Percentiles rank a stretch among this genome's conserved stretches.
Conservation (phyloP, 192 early-diverging fungal genomes). For the Coemansia sp. region DNA sequence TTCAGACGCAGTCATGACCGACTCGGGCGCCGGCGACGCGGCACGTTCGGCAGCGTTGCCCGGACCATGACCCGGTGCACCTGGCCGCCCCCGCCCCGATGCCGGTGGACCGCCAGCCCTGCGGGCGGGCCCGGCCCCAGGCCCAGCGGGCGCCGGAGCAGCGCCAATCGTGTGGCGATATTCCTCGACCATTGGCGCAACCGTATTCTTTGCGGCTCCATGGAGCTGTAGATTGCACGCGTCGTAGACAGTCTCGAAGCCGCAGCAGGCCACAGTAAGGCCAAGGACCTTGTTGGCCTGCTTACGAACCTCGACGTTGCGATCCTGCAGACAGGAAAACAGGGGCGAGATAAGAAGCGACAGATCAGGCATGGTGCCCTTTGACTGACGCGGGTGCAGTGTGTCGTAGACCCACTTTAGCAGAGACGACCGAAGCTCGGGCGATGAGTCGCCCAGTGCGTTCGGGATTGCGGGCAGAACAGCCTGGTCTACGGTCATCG, state of each 20-base stretch:
- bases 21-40: constrained; percentile 27
- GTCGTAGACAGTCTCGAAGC: constrained; percentile 63
- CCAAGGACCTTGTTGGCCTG: constrained; percentile 66
- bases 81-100: background rate
- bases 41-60: constrained; percentile 8
- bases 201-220: constrained; percentile 63
- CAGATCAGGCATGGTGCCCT: constrained; percentile 55
- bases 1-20: constrained; percentile 48
- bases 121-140: background rate
- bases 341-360: constrained; percentile 59
- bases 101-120: constrained; percentile 3
- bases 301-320: constrained; percentile 84
- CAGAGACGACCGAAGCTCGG: constrained; percentile 81
- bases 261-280: constrained; percentile 62
- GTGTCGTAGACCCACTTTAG: constrained; percentile 72
- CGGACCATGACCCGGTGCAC: background rate
- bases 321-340: constrained; percentile 82
- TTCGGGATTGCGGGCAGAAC: constrained; percentile 56
- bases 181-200: constrained; percentile 73
- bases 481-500: constrained; percentile 57
- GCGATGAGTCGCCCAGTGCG: constrained; percentile 72
- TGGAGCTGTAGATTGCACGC: constrained; percentile 66
- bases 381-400: constrained; percentile 44
- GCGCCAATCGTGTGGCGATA: constrained; percentile 47
- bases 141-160: background rate